phyloP scores from a whole-genome alignment of 768 basidiomycete species.

The Dendrothele bispora region DNA sequence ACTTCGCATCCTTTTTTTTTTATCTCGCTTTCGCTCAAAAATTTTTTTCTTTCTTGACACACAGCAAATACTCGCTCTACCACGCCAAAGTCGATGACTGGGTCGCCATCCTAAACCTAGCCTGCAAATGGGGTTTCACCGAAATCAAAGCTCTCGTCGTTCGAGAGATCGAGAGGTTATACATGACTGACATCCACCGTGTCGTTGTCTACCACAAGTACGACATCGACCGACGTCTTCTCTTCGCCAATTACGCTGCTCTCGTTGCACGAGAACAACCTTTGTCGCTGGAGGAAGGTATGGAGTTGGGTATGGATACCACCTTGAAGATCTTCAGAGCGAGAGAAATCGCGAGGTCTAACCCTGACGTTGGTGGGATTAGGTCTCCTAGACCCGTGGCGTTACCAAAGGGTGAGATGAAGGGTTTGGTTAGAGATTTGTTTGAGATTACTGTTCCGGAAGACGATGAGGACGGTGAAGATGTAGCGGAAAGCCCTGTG shows the following conservation, averaged over 20 bases:
- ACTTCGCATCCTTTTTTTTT: slow-evolving; percentile 2
- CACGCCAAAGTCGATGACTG: slow-evolving; percentile 50
- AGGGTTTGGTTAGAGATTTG: slow-evolving; percentile 3
- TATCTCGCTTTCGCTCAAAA: background rate
- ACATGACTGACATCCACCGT: slow-evolving; percentile 47
- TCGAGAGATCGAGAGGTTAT: slow-evolving; percentile 53
- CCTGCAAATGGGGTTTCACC: slow-evolving; percentile 54
- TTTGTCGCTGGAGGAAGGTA: slow-evolving; percentile 54
- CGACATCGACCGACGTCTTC: slow-evolving; percentile 43
- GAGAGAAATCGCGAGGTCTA: slow-evolving; percentile 45
- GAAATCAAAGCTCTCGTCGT: slow-evolving; percentile 59
- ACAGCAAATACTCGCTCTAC: slow-evolving; percentile 60
- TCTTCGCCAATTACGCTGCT: slow-evolving; percentile 55
- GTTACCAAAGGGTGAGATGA: slow-evolving; percentile 5
- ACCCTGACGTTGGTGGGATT: slow-evolving; percentile 12
- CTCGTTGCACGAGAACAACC: slow-evolving; percentile 53
- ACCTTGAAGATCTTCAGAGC: slow-evolving; percentile 47
- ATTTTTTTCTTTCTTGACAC: background rate
- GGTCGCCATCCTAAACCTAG: slow-evolving; percentile 57
- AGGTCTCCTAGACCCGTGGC: background rate
- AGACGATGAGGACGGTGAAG: background rate
- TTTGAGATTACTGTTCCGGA: slow-evolving; percentile 1
- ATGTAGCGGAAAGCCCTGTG: background rate
- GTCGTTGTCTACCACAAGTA: slow-evolving; percentile 58
- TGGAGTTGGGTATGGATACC: slow-evolving; percentile 52